Conservation (phyloP, 2,329 filamentous ascomycete genomes). For the Ophiostoma himal-ulmi region DNA sequence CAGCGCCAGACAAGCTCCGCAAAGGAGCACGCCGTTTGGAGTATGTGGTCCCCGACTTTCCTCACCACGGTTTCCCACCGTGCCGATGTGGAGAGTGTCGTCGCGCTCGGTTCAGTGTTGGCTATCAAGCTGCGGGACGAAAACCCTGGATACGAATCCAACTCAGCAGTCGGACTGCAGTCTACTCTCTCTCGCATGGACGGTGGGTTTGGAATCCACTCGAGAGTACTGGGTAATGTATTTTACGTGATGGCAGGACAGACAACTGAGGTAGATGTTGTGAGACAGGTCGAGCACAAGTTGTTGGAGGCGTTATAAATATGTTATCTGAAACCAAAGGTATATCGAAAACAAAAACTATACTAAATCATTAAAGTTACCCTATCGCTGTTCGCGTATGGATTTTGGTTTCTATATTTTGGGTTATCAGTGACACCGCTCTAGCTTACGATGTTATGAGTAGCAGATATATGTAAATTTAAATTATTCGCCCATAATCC, state of each 20-base stretch:
- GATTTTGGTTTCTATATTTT: no score
- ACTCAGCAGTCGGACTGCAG: neutral
- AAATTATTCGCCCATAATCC: no score
- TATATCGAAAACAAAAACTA: no score
- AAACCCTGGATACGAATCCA: neutral
- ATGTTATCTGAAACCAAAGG: no score
- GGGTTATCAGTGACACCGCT: no score
- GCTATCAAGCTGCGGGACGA: conserved; percentile 34
- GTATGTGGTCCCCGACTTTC: conserved; percentile 55
- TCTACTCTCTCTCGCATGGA: neutral
- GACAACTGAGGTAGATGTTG: conserved; percentile 1
- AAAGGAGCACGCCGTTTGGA: neutral
- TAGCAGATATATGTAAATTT: no score
- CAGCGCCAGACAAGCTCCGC: neutral
- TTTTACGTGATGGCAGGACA: conserved; percentile 15
- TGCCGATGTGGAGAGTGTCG: conserved; percentile 56
- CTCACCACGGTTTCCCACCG: conserved; percentile 52
- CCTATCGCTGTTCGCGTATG: no score
- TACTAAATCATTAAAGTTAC: no score
- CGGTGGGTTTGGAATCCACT: conserved; percentile 2
- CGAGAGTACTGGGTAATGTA: conserved; percentile 14
- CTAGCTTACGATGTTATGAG: no score
- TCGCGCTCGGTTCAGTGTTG: conserved; percentile 69
- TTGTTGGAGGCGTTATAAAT: neutral
- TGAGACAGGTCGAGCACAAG: neutral